phyloP scores from a whole-genome alignment of 2,329 filamentous ascomycete species.

The Phoma herbarum region DNA sequence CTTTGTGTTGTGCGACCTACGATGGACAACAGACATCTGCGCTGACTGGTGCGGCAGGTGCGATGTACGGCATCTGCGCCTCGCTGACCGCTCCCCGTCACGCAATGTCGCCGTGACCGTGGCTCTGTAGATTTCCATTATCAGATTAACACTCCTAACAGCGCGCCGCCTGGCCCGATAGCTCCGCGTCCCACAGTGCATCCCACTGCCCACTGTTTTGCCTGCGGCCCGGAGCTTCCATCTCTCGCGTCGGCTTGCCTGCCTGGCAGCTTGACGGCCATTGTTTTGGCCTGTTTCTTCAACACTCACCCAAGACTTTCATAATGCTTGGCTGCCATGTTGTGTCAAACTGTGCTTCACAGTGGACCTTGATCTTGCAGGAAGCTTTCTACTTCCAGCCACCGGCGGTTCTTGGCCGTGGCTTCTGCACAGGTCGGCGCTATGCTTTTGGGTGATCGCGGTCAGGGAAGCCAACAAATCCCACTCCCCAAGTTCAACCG shows the following conservation, averaged over 20 bases:
- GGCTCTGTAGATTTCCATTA: slow-evolving; percentile 9
- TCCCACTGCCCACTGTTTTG: slow-evolving; percentile 11
- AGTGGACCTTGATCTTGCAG: slow-evolving; percentile 19
- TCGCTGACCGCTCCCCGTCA: slow-evolving; percentile 15
- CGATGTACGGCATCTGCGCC: not conserved
- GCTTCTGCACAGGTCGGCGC: slow-evolving; percentile 10
- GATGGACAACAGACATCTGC: not conserved
- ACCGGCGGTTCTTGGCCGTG: slow-evolving; percentile 17
- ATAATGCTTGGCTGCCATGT: slow-evolving; percentile 37
- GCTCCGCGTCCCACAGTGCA: slow-evolving; percentile 11
- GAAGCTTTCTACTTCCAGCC: slow-evolving; percentile 19
- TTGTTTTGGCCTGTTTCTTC: slow-evolving; percentile 31
- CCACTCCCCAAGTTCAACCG: slow-evolving; percentile 24
- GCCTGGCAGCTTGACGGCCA: slow-evolving; percentile 15
- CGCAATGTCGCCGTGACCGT: slow-evolving; percentile 16
- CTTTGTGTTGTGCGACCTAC: slow-evolving; percentile 1
- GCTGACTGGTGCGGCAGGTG: slow-evolving; percentile 8
- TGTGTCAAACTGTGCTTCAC: slow-evolving; percentile 27
- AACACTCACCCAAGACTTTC: slow-evolving; percentile 26
- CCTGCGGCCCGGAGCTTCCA: slow-evolving; percentile 11
- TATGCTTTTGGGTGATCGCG: slow-evolving; percentile 24
- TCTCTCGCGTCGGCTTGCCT: slow-evolving; percentile 13
- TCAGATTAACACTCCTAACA: slow-evolving; percentile 17
- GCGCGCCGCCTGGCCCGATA: slow-evolving; percentile 14
- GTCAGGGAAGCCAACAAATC: slow-evolving; percentile 23